These are phyloP conservation scores for Exophiala viscosa DNA, from an alignment of 2,329 filamentous ascomycete species.

Conservation along the genomic window DNA sequence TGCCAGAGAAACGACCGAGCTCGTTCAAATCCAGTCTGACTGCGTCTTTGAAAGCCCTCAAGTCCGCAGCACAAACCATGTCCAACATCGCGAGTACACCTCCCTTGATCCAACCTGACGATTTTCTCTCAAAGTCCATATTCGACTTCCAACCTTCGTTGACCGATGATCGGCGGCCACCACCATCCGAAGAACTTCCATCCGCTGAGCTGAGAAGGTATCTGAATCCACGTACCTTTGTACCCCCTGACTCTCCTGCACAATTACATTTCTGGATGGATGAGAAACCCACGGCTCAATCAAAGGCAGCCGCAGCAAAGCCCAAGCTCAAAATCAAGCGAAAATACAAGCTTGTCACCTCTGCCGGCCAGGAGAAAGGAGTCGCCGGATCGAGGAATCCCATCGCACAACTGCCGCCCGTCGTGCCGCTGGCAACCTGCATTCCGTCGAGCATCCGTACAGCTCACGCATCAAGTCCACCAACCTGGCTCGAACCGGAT, in stretches of 20 bases:
- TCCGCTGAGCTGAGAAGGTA: conserved; percentile 58
- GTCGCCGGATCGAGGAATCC: not conserved
- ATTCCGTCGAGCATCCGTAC: conserved; percentile 34
- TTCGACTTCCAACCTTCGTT: conserved; percentile 56
- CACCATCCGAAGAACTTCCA: conserved; percentile 50
- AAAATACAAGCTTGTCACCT: conserved; percentile 19
- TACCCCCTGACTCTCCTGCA: conserved; percentile 37
- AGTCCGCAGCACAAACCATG: conserved; percentile 58
- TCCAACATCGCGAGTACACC: conserved; percentile 54
- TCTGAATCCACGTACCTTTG: conserved; percentile 48
- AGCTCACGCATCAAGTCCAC: conserved; percentile 30
- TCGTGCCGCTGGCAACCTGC: conserved; percentile 63
- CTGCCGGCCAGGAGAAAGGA: conserved; percentile 1
- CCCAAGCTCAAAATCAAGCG: conserved; percentile 21
- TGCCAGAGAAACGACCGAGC: conserved; percentile 31
- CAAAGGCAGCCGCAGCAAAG: conserved; percentile 1
- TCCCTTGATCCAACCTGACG: conserved; percentile 51
- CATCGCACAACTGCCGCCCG: conserved; percentile 42
- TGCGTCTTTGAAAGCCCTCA: conserved; percentile 59
- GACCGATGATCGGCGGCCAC: conserved; percentile 59
- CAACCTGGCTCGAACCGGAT: conserved; percentile 33
- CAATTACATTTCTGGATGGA: conserved; percentile 46
- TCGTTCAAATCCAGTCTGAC: conserved; percentile 63
- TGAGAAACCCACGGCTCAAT: conserved; percentile 19
- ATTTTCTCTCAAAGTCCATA: conserved; percentile 57